These are phyloP conservation scores for Melaleuca alternifolia DNA, from an alignment of 345 rosid species.

Conservation along the genomic window DNA sequence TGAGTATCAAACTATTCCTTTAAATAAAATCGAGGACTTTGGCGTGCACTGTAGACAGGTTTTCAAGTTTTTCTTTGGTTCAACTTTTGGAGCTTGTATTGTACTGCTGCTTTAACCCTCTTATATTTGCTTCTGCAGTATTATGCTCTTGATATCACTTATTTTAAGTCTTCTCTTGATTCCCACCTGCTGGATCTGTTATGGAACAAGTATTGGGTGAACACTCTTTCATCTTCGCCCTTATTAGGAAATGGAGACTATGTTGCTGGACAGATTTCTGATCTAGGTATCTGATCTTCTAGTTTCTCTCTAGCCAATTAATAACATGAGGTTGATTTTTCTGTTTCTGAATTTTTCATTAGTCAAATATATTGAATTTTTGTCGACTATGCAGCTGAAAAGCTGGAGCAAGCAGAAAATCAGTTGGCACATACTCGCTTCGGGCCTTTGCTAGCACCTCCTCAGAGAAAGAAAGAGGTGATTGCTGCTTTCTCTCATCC, in stretches of 20 bases:
- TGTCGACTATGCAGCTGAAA: constrained; percentile 56
- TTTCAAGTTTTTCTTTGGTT: constrained; percentile 27
- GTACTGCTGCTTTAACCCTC: not conserved
- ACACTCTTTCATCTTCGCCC: constrained; percentile 94
- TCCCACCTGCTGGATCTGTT: constrained; percentile 90
- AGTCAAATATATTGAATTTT: not conserved
- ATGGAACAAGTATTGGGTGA: constrained; percentile 99
- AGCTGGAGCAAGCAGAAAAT: constrained; percentile 94
- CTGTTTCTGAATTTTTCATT: not conserved
- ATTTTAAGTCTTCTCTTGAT: constrained; percentile 95
- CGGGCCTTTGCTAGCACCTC: constrained; percentile 56
- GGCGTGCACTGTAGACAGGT: constrained; percentile 99
- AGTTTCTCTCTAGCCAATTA: not conserved
- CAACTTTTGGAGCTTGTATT: not conserved
- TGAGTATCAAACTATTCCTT: constrained; percentile 96
- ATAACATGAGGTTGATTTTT: not conserved
- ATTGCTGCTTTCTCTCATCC: constrained; percentile 3
- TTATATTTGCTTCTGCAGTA: constrained; percentile 41
- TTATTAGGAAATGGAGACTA: constrained; percentile 97
- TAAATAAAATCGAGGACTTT: constrained; percentile 83
- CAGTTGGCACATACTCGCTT: constrained; percentile 80
- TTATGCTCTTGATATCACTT: constrained; percentile 87
- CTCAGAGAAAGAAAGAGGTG: constrained; percentile 89
- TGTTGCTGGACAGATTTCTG: constrained; percentile 97
- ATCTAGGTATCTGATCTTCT: constrained; percentile 53